Evolutionary conservation across 345 rosid genomes (phyloP), one percentile per base, ranked within the genome.

Genomic region (Brassica nigra): DNA sequence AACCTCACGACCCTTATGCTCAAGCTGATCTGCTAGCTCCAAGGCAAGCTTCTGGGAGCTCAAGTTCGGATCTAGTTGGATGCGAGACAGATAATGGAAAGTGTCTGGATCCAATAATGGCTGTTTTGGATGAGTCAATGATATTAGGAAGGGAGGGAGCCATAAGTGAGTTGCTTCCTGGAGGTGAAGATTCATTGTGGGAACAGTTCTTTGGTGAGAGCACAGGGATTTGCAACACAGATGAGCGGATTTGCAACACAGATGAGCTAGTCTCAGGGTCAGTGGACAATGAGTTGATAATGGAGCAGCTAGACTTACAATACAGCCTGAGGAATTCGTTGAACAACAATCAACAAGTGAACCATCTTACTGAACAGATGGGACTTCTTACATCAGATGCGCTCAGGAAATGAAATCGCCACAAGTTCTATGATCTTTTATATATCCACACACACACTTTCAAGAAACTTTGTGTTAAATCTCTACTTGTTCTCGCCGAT

Each of bases 361-460:
- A 88, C 76, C 80, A 87, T 85, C 89, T 91, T 23, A 84, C 94
- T 30, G 88, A 85, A 79, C 95, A 91, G 86, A 91, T 91, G 95
- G 93, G 86, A 59, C 91, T 88, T 76, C 94, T 91, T 47, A 15
- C 88, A 49, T 85, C 97, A 8, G 84, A 86, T 6, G 49, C 71
- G 29, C 34, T 62, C 39, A 80, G 58, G 31, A 78, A 62, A 4
- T 90, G 89, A 86, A 49, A 49, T 49, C 34, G 6, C 65, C 68
- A 34, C 68, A 2, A n/a, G 15, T 12, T 68, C 74, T 64, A 59
- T 47, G 7, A 47, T 27, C 52, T 49, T 49, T 27, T 12, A 15
- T 2, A 30, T 52, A 57, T 12, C 66, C 23, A 65, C 67, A 70
- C 49, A 39, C 47, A 39, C 47, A 14, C 20, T 39, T 66, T 14